Conservation (phyloP, 345 rosid species). For the Theobroma cacao region DNA sequence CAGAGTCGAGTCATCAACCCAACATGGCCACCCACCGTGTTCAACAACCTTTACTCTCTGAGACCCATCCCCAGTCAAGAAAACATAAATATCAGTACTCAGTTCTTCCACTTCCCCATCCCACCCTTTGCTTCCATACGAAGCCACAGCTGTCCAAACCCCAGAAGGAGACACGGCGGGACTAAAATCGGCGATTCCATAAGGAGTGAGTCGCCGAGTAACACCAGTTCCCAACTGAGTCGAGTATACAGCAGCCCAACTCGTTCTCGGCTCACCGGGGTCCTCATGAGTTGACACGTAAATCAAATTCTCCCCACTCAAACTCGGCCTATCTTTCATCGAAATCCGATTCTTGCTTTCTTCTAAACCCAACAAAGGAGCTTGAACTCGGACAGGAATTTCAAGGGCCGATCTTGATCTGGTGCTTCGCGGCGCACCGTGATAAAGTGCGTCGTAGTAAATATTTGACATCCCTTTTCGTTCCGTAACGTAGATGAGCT, state of each 20-base stretch:
- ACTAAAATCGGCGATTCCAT: slow-evolving; percentile 68
- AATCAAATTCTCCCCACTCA: slow-evolving; percentile 50
- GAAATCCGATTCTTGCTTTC: slow-evolving; percentile 43
- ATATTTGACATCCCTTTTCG: slow-evolving; percentile 58
- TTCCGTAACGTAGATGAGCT: slow-evolving; percentile 73
- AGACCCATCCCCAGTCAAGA: slow-evolving; percentile 73
- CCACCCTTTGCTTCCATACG: slow-evolving; percentile 71
- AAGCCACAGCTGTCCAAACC: slow-evolving; percentile 67
- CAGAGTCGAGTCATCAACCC: slow-evolving; percentile 74
- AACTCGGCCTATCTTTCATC: slow-evolving; percentile 68
- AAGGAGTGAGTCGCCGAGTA: slow-evolving; percentile 70
- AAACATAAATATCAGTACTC: slow-evolving; percentile 66
- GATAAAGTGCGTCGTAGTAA: slow-evolving; percentile 55
- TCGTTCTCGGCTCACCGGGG: slow-evolving; percentile 56
- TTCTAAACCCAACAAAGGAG: slow-evolving; percentile 37
- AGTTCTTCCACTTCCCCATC: slow-evolving; percentile 73
- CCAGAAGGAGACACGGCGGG: slow-evolving; percentile 89
- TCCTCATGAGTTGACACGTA: slow-evolving; percentile 86
- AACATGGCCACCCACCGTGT: slow-evolving; percentile 91
- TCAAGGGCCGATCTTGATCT: slow-evolving; percentile 44
- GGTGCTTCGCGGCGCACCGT: neutral
- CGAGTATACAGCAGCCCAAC: slow-evolving; percentile 83
- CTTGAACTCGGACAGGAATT: slow-evolving; percentile 40
- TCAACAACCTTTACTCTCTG: slow-evolving; percentile 67
- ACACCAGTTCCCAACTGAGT: slow-evolving; percentile 54